phyloP scores from a whole-genome alignment of 2,329 filamentous ascomycete species.

The Venturia nashicola region DNA sequence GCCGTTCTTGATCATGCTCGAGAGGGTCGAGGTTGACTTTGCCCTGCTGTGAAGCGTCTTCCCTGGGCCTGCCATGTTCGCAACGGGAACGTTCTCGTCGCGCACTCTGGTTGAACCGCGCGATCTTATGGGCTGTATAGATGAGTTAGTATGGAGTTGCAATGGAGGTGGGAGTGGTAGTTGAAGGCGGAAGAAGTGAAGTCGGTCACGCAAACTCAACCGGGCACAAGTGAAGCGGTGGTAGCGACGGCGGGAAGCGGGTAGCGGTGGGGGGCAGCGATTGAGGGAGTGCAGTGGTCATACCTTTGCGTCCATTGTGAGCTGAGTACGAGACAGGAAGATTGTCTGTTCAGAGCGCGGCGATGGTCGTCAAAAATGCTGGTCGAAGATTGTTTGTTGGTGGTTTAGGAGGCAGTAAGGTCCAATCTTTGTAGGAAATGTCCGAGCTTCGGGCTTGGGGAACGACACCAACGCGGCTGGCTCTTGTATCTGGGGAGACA shows the following conservation, averaged over 20 bases:
- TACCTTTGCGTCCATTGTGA: constrained; percentile 34
- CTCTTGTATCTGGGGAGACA: background rate
- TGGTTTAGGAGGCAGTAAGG: background rate
- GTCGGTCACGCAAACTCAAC: background rate
- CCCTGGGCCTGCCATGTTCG: constrained; percentile 31
- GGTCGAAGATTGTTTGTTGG: background rate
- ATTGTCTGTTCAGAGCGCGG: background rate
- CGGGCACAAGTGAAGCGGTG: background rate
- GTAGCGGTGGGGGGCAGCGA: background rate
- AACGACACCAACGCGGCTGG: background rate
- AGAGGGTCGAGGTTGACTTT: constrained; percentile 62
- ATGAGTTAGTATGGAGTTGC: background rate
- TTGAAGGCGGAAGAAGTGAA: constrained; percentile 1
- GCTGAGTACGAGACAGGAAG: background rate
- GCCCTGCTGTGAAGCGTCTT: constrained; percentile 59
- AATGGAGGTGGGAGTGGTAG: constrained; percentile 12
- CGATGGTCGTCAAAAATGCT: background rate
- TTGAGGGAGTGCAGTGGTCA: constrained; percentile 4
- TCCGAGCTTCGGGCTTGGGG: background rate
- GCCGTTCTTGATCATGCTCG: constrained; percentile 44
- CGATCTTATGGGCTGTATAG: constrained; percentile 54
- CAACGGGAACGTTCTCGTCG: constrained; percentile 59
- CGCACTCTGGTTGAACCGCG: constrained; percentile 45
- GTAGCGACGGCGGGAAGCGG: background rate
- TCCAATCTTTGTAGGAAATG: background rate